Percentiles rank a stretch among this genome's conserved stretches.
Conservation (phyloP, 2,329 filamentous ascomycete genomes). For the Xylariaceae sp. region DNA sequence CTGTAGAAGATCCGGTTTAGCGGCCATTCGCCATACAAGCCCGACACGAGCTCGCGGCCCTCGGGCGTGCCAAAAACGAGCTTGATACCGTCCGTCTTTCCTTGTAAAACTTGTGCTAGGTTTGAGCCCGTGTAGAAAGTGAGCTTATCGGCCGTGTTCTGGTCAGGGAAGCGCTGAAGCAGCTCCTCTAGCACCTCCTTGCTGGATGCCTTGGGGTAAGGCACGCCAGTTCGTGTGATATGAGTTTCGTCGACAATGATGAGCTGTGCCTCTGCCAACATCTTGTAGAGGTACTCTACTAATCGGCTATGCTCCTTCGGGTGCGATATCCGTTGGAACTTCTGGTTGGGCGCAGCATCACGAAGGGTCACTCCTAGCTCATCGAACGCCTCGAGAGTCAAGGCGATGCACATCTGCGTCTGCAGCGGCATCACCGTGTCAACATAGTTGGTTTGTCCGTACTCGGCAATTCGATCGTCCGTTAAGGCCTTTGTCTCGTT, state of each 20-base stretch:
- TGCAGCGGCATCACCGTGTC: conserved; percentile 37
- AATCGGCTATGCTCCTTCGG: conserved; percentile 40
- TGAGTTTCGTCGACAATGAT: conserved; percentile 37
- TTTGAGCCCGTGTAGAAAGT: conserved; percentile 37
- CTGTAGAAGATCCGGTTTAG: conserved; percentile 44
- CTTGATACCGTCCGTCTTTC: conserved; percentile 46
- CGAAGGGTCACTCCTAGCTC: conserved; percentile 39
- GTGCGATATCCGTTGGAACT: conserved; percentile 36
- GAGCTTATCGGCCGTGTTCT: conserved; percentile 38
- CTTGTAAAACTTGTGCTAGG: conserved; percentile 41
- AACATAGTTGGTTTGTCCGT: conserved; percentile 35
- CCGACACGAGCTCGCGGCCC: conserved; percentile 45
- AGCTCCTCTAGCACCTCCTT: conserved; percentile 42
- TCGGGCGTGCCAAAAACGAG: conserved; percentile 48
- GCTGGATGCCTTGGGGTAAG: conserved; percentile 44
- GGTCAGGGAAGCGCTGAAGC: conserved; percentile 36
- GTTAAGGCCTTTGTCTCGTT: conserved; percentile 37
- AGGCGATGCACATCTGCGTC: conserved; percentile 28
- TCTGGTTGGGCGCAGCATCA: conserved; percentile 34
- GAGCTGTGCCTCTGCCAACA: conserved; percentile 43
- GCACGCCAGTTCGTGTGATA: conserved; percentile 40
- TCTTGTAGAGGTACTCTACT: conserved; percentile 34
- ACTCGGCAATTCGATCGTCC: conserved; percentile 40
- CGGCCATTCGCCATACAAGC: conserved; percentile 46
- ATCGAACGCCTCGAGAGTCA: conserved; percentile 45